These are phyloP conservation scores for Tricholoma hemisulphureum DNA, from an alignment of 768 basidiomycete genomes.

Conservation along the genomic window DNA sequence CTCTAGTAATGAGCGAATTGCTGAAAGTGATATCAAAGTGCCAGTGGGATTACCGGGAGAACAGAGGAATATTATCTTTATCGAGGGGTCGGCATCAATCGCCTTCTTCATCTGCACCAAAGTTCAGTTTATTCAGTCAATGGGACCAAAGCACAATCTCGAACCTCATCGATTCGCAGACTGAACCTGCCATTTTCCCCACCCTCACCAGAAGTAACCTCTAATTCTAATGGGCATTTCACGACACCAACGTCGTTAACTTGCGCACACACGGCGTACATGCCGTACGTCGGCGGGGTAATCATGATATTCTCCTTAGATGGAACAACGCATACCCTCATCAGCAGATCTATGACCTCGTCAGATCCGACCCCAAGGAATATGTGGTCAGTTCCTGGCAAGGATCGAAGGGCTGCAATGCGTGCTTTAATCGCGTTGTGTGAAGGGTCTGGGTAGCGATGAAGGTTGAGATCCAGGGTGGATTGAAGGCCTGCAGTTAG, in stretches of 20 bases:
- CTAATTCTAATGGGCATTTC: slow-evolving; percentile 68
- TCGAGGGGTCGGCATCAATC: slow-evolving; percentile 65
- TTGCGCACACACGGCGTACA: slow-evolving; percentile 94
- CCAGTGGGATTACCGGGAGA: slow-evolving; percentile 98
- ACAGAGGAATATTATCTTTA: slow-evolving; percentile 92
- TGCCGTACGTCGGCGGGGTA: slow-evolving; percentile 96
- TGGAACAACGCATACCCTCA: slow-evolving; percentile 85
- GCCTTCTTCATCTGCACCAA: slow-evolving; percentile 64
- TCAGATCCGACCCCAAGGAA: slow-evolving; percentile 97
- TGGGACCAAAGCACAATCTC: slow-evolving; percentile 19
- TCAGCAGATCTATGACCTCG: slow-evolving; percentile 92
- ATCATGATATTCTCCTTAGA: slow-evolving; percentile 78
- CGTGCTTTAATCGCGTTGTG: slow-evolving; percentile 75
- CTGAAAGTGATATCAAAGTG: slow-evolving; percentile 72
- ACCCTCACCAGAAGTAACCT: slow-evolving; percentile 62
- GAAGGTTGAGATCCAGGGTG: slow-evolving; percentile 53
- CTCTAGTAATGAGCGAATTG: slow-evolving; percentile 69
- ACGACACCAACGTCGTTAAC: slow-evolving; percentile 89
- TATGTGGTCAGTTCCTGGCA: slow-evolving; percentile 65
- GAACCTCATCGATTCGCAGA: slow-evolving; percentile 69
- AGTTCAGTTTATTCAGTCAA: not conserved
- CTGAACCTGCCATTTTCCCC: slow-evolving; percentile 74
- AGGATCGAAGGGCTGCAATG: slow-evolving; percentile 68
- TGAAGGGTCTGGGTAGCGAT: slow-evolving; percentile 94
- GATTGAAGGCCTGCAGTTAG: slow-evolving; percentile 35